phyloP scores from a whole-genome alignment of 1,284 basidiomycete genomes.

The Rhodotorula sp. region DNA sequence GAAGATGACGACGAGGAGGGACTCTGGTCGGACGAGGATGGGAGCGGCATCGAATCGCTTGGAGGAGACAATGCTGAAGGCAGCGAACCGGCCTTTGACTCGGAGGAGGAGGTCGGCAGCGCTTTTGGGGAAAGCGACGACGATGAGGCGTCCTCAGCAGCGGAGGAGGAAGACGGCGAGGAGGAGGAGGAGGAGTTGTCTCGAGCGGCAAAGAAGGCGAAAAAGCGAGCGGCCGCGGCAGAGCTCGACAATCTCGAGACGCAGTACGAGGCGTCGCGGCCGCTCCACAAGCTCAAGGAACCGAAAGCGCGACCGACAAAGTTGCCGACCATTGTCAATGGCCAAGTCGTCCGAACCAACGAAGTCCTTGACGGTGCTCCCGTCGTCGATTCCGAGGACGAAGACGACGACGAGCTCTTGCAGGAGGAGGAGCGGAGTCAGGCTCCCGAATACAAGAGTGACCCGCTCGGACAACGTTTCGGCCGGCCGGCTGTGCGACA shows the following conservation, averaged over 20 bases:
- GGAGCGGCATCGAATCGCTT: conserved; percentile 47
- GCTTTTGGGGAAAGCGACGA: conserved; percentile 52
- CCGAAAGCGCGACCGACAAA: conserved; percentile 28
- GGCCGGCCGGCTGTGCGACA: conserved; percentile 64
- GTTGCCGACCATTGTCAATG: conserved; percentile 35
- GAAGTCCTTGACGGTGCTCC: conserved; percentile 22
- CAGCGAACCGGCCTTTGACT: conserved; percentile 40
- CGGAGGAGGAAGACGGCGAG: conserved; percentile 52
- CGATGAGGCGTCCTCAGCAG: conserved; percentile 57
- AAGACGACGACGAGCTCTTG: conserved; percentile 6
- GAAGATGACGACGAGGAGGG: conserved; percentile 53
- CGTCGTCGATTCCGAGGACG: conserved; percentile 45
- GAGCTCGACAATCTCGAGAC: conserved; percentile 42
- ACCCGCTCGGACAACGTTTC: conserved; percentile 43
- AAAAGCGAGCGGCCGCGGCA: conserved; percentile 22
- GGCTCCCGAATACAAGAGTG: conserved; percentile 36
- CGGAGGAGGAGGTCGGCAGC: conserved; percentile 37
- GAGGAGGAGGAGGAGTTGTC: conserved; percentile 43
- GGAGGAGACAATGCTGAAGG: conserved; percentile 50
- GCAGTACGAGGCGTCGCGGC: conserved; percentile 33
- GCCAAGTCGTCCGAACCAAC: conserved; percentile 33
- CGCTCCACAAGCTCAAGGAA: conserved; percentile 23
- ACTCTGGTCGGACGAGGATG: conserved; percentile 43
- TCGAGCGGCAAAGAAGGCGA: conserved; percentile 12
- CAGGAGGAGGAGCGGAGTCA: conserved; percentile 17